These are phyloP conservation scores for Delonix regia DNA, from an alignment of 306 rosid species.

Conservation along the genomic window DNA sequence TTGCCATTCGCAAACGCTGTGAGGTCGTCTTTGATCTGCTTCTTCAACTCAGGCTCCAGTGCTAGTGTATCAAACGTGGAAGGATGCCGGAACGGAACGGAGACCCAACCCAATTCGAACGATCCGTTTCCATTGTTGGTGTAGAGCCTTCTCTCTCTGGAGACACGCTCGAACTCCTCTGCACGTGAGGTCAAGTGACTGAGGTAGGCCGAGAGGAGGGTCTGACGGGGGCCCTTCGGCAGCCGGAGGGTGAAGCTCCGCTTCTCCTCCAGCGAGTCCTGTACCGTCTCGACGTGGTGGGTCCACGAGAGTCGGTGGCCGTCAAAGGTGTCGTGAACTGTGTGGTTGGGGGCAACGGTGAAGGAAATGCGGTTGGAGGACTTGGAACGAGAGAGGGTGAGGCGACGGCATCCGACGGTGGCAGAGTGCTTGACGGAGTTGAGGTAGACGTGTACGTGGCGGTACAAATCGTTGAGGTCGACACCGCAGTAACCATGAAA, in stretches of 20 bases:
- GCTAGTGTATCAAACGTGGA: conserved; percentile 84
- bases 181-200: conserved; percentile 66
- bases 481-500: conserved; percentile 91
- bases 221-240: conserved; percentile 75
- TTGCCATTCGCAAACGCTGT: conserved; percentile 65
- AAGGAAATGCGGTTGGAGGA: conserved; percentile 78
- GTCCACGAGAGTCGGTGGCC: conserved; percentile 72
- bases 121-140: conserved; percentile 76
- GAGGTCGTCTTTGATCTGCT: conserved; percentile 65
- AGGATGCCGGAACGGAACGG: conserved; percentile 89
- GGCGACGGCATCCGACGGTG: conserved; percentile 54
- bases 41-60: conserved; percentile 65
- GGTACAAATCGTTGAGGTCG: conserved; percentile 84
- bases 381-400: conserved; percentile 80
- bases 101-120: conserved; percentile 84
- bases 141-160: conserved; percentile 76
- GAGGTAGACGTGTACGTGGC: conserved; percentile 79
- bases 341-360: conserved; percentile 81
- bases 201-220: conserved; percentile 65
- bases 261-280: conserved; percentile 80
- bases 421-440: conserved; percentile 59
- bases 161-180: conserved; percentile 74
- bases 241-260: conserved; percentile 79
- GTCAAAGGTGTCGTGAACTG: conserved; percentile 62
- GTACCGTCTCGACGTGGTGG: conserved; percentile 80